Conservation (phyloP, 2,329 filamentous ascomycete species). For the Pseudopyricularia javanii region DNA sequence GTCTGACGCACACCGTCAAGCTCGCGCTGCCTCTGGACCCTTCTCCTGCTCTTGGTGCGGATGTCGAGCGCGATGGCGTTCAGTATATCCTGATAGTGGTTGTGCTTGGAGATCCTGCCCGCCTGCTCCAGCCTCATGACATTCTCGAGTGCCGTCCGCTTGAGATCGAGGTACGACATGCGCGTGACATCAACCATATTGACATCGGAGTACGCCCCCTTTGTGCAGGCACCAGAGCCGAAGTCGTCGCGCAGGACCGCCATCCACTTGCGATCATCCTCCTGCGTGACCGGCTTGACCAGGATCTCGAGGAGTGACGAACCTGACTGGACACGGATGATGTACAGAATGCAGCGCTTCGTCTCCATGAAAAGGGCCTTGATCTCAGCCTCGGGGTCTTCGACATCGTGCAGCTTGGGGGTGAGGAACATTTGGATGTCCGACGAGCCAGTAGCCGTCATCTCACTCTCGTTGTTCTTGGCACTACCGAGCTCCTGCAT, state of each 20-base stretch:
- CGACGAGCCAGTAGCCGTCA: slow-evolving; percentile 72
- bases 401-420: slow-evolving; percentile 77
- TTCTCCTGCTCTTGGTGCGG: slow-evolving; percentile 85
- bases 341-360: slow-evolving; percentile 92
- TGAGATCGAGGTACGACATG: slow-evolving; percentile 84
- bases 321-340: slow-evolving; percentile 91
- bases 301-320: slow-evolving; percentile 90
- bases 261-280: slow-evolving; percentile 86
- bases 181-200: slow-evolving; percentile 82
- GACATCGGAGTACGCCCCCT: slow-evolving; percentile 78
- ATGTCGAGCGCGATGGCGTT: slow-evolving; percentile 96
- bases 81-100: slow-evolving; percentile 94
- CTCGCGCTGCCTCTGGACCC: slow-evolving; percentile 84
- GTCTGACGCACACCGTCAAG: slow-evolving; percentile 73
- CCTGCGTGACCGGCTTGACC: slow-evolving; percentile 72
- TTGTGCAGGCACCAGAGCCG: slow-evolving; percentile 50
- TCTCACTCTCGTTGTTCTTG: slow-evolving; percentile 91
- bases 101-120: slow-evolving; percentile 78
- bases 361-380: slow-evolving; percentile 97
- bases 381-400: slow-evolving; percentile 84
- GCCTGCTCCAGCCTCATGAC: slow-evolving; percentile 79
- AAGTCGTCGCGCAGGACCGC: slow-evolving; percentile 74
- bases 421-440: slow-evolving; percentile 88
- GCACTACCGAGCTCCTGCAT: slow-evolving; percentile 89
- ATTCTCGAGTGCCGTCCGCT: slow-evolving; percentile 86